Evolutionary conservation across 129 eudicot genomes (phyloP).

Genomic region (Flaveria sonorensis): DNA sequence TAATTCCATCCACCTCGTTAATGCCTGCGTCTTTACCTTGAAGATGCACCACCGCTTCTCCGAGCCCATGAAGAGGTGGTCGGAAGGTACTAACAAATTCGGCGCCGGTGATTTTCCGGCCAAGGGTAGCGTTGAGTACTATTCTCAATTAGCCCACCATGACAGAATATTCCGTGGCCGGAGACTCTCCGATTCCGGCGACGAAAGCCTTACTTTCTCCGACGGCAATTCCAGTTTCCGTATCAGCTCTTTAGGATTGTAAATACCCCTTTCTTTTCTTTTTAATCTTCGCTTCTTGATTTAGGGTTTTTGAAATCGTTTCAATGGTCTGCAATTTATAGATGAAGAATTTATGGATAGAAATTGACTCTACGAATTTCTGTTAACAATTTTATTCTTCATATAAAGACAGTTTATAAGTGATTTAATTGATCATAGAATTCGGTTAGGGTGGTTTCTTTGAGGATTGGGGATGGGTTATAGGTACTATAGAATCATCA

Average conservation of each 20-base stretch:
- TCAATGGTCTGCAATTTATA: not conserved
- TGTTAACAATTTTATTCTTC: not conserved
- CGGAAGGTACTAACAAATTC: slow-evolving; percentile 37
- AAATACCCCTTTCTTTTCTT: slow-evolving; percentile 25
- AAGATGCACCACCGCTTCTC: slow-evolving; percentile 95
- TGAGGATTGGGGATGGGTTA: slow-evolving; percentile 22
- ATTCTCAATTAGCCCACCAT: slow-evolving; percentile 56
- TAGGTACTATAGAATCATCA: not conserved
- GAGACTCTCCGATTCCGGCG: slow-evolving; percentile 45
- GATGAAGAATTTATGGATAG: not conserved
- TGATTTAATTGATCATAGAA: slow-evolving; percentile 3
- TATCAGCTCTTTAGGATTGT: slow-evolving; percentile 83
- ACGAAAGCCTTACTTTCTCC: slow-evolving; percentile 60
- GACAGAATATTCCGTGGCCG: slow-evolving; percentile 62
- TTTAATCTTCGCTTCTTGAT: slow-evolving; percentile 25
- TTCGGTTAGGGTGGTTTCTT: slow-evolving; percentile 28
- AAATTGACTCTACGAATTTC: not conserved
- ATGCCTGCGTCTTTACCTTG: slow-evolving; percentile 60
- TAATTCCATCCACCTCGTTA: slow-evolving; percentile 27
- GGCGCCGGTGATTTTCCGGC: slow-evolving; percentile 49
- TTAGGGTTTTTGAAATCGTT: slow-evolving; percentile 27
- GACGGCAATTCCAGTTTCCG: slow-evolving; percentile 89
- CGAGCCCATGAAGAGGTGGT: slow-evolving; percentile 61
- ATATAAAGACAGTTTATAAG: too few species aligned
- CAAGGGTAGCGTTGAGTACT: slow-evolving; percentile 69